Evolutionary conservation across 2,329 filamentous ascomycete genomes (phyloP).

Genomic region (Huntiella bhutanensis): DNA sequence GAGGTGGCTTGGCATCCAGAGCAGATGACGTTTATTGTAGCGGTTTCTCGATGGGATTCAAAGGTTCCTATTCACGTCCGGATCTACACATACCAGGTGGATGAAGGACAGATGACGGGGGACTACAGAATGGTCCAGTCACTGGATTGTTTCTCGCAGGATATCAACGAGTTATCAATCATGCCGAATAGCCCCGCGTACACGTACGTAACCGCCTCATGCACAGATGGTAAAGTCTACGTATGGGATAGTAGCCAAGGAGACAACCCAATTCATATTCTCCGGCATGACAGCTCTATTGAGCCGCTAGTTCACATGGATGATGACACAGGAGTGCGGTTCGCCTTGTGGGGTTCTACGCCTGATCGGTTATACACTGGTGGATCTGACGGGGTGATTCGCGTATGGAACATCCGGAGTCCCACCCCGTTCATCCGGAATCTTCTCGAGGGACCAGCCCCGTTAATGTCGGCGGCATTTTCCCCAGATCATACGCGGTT

Average conservation of each 20-base stretch:
- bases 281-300: constrained; percentile 30
- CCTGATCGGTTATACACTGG: constrained; percentile 42
- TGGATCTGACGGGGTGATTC: constrained; percentile 42
- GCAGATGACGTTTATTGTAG: constrained; percentile 33
- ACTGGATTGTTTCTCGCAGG: constrained; percentile 38
- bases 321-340: constrained; percentile 44
- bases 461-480: constrained; percentile 39
- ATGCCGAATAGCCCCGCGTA: constrained; percentile 32
- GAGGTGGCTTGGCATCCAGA: constrained; percentile 45
- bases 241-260: constrained; percentile 41
- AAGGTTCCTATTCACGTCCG: constrained; percentile 36
- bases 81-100: constrained; percentile 16
- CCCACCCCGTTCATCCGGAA: constrained; percentile 25
- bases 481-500: constrained; percentile 36
- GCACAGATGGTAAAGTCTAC: constrained; percentile 42
- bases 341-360: constrained; percentile 40
- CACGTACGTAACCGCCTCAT: constrained; percentile 40
- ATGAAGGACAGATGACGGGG: background rate
- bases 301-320: constrained; percentile 28
- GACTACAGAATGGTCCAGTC: constrained; percentile 27
- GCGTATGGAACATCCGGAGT: constrained; percentile 40
- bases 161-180: constrained; percentile 44
- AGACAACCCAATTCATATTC: constrained; percentile 35
- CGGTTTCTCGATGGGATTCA: constrained; percentile 30
- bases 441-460: constrained; percentile 34